These are phyloP conservation scores for Fistulinella prunicolor DNA, from an alignment of 768 basidiomycete genomes.

Conservation along the genomic window DNA sequence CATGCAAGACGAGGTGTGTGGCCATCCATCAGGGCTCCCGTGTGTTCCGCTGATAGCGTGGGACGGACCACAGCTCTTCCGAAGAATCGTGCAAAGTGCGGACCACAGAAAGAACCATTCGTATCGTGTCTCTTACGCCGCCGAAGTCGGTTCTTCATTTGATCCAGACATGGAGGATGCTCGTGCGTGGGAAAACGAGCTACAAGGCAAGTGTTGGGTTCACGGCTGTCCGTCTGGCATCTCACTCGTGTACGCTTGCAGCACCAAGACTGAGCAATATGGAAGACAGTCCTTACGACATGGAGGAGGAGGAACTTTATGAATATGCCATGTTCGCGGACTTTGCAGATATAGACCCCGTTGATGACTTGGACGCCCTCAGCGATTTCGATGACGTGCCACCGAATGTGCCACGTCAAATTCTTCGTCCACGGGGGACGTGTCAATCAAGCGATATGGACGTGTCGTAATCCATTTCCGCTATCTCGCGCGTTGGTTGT, in stretches of 20 bases:
- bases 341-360: conserved; percentile 43
- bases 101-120: conserved; percentile 47
- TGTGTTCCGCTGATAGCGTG: conserved; percentile 6
- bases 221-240: not conserved
- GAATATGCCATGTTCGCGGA: conserved; percentile 58
- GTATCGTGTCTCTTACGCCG: conserved; percentile 61
- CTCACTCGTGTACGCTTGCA: not conserved
- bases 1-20: conserved; percentile 58
- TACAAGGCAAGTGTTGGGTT: conserved; percentile 37
- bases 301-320: conserved; percentile 55
- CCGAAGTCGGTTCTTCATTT: conserved; percentile 72
- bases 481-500: not conserved
- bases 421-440: too few species aligned
- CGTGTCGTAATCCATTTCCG: conserved; percentile 12
- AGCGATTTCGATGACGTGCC: conserved; percentile 23
- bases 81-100: conserved; percentile 58
- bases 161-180: conserved; percentile 71
- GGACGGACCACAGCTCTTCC: conserved; percentile 50
- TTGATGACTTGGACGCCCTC: conserved; percentile 14
- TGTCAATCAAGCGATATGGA: conserved; percentile 24
- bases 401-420: not conserved
- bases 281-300: conserved; percentile 41
- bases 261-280: conserved; percentile 5
- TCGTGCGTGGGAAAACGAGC: conserved; percentile 55
- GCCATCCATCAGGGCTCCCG: not conserved